Evolutionary conservation across 495 filamentous ascomycete genomes (phyloP).

Genomic region (Xylaria scruposa): DNA sequence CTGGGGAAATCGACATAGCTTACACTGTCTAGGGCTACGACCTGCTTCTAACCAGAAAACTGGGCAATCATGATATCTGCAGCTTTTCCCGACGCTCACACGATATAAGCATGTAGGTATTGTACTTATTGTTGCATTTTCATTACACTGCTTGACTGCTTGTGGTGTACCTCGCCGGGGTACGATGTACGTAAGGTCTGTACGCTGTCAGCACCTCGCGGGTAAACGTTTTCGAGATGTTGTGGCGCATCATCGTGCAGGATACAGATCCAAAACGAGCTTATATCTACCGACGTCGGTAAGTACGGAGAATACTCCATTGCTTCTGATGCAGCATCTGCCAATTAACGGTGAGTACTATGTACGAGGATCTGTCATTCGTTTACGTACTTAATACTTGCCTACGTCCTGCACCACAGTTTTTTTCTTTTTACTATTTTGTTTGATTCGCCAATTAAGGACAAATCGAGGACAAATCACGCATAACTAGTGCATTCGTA

Average conservation of each 20-base stretch:
- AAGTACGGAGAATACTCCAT: constrained; percentile 7
- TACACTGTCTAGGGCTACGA: not conserved
- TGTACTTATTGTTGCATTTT: not conserved
- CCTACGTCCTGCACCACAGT: not conserved
- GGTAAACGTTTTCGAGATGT: constrained; percentile 9
- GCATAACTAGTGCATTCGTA: not conserved
- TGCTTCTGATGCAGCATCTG: not conserved
- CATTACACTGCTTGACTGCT: not conserved
- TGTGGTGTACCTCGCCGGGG: not conserved
- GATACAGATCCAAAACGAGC: not conserved
- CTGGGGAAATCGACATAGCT: constrained; percentile 6
- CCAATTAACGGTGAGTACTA: not conserved
- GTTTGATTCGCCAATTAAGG: not conserved
- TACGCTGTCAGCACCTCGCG: not conserved
- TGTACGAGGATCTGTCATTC: constrained; percentile 4
- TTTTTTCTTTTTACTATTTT: not conserved
- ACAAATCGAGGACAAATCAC: constrained; percentile 1
- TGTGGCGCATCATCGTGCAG: constrained; percentile 18
- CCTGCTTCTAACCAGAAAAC: not conserved
- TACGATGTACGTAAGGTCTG: not conserved
- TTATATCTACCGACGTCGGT: constrained; percentile 1
- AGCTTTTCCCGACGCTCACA: not conserved
- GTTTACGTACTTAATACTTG: not conserved
- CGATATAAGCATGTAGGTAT: not conserved
- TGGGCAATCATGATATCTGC: not conserved